These are phyloP conservation scores for Porogramme epimiltina DNA, from an alignment of 1,284 basidiomycete genomes.

Conservation along the genomic window DNA sequence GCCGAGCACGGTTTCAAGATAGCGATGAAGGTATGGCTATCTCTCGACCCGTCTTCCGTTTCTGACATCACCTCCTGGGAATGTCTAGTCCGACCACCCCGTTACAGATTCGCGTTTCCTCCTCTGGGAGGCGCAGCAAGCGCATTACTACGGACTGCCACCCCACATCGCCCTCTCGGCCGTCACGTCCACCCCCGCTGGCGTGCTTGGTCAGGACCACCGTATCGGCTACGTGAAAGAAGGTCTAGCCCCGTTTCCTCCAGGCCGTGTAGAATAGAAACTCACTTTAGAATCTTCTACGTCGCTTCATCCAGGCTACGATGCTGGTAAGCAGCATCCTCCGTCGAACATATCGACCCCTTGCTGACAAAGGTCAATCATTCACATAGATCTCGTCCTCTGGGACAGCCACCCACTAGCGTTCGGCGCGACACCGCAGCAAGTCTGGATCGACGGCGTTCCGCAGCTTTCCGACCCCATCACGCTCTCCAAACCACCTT, in stretches of 20 bases:
- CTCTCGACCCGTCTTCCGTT: not conserved
- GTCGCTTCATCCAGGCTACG: constrained; percentile 42
- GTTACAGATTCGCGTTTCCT: constrained; percentile 80
- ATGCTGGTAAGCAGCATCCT: constrained; percentile 39
- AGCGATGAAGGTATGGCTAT: constrained; percentile 65
- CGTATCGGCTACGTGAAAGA: constrained; percentile 75
- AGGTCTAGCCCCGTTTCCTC: constrained; percentile 40
- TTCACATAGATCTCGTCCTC: constrained; percentile 51
- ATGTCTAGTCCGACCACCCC: constrained; percentile 65
- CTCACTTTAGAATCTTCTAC: too few relatives aligned
- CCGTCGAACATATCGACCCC: too few relatives aligned
- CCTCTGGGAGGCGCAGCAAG: constrained; percentile 86
- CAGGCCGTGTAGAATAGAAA: too few relatives aligned
- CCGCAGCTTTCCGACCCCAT: constrained; percentile 47
- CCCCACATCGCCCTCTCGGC: constrained; percentile 65
- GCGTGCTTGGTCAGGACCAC: constrained; percentile 77
- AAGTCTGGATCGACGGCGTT: constrained; percentile 76
- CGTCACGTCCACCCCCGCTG: constrained; percentile 80
- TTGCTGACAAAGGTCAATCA: not conserved
- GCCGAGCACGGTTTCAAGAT: constrained; percentile 75
- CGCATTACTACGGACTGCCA: constrained; percentile 74
- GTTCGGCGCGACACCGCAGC: constrained; percentile 69
- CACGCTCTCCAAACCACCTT: constrained; percentile 44
- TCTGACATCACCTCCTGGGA: not conserved
- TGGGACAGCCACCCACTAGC: constrained; percentile 81